Evolutionary conservation across 148 eudicot genomes (phyloP).

Genomic region (Pharnaceum exiguum): DNA sequence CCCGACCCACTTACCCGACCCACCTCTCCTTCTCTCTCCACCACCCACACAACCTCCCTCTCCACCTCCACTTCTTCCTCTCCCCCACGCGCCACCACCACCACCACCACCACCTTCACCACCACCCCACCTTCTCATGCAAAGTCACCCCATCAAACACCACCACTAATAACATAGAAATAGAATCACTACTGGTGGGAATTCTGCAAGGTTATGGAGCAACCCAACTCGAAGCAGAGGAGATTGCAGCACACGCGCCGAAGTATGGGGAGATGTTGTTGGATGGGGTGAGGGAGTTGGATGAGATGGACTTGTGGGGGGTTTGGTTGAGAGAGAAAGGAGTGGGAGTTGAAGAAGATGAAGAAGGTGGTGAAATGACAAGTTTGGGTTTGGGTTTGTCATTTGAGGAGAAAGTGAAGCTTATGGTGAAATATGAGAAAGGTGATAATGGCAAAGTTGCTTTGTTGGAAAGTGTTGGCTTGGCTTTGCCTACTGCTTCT

Average conservation of each 20-base stretch:
- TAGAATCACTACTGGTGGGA: too few species aligned
- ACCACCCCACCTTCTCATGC: too few species aligned
- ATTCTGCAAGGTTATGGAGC: too few species aligned
- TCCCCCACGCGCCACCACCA: too few species aligned
- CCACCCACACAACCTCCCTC: too few species aligned
- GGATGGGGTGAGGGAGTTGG: conserved; percentile 54
- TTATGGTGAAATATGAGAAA: conserved; percentile 51
- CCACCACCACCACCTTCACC: too few species aligned
- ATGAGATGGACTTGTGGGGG: conserved; percentile 41
- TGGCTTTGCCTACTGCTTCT: conserved; percentile 49
- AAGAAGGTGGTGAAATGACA: background rate
- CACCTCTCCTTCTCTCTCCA: too few species aligned
- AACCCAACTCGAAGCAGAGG: too few species aligned
- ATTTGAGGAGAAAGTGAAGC: conserved; percentile 51
- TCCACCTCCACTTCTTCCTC: too few species aligned
- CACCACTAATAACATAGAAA: too few species aligned
- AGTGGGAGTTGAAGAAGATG: background rate
- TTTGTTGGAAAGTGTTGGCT: conserved; percentile 73
- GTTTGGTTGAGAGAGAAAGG: conserved; percentile 30
- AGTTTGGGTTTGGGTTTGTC: conserved; percentile 2
- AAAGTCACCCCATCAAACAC: too few species aligned
- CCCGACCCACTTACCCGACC: too few species aligned
- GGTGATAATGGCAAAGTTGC: conserved; percentile 71
- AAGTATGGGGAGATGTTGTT: conserved; percentile 55
- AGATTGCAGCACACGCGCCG: conserved; percentile 41